phyloP scores from a whole-genome alignment of 176 grass and related monocot genomes.

The Avena atlantica region DNA sequence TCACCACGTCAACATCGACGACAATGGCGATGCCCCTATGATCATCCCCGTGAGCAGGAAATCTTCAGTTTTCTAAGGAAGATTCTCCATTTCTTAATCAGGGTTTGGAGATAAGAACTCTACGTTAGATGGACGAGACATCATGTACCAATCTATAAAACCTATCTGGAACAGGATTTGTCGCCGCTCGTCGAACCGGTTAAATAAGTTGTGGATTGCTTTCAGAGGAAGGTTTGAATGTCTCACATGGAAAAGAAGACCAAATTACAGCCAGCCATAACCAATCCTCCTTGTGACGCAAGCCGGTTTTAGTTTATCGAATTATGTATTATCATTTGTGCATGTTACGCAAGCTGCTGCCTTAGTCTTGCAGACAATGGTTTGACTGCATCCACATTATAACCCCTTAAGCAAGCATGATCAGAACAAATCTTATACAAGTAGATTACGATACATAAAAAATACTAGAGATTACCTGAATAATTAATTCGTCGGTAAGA shows the following conservation, averaged over 20 bases:
- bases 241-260: constrained; percentile 35
- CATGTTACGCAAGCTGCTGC: constrained; percentile 30
- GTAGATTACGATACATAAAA: neutral
- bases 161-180: constrained; percentile 50
- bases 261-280: constrained; percentile 36
- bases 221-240: constrained; percentile 58
- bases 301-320: constrained; percentile 26
- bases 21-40: constrained; percentile 34
- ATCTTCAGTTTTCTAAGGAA: constrained; percentile 46
- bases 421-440: neutral
- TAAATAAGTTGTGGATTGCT: constrained; percentile 45
- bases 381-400: constrained; percentile 45
- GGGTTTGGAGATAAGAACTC: constrained; percentile 39
- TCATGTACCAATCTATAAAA: constrained; percentile 27
- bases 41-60: constrained; percentile 43
- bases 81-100: constrained; percentile 45
- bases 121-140: constrained; percentile 35
- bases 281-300: constrained; percentile 48
- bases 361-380: constrained; percentile 25
- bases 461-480: neutral
- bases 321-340: neutral
- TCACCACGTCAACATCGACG: constrained; percentile 44
- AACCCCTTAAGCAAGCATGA: constrained; percentile 7
- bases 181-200: constrained; percentile 39
- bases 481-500: constrained; percentile 1